These are phyloP conservation scores for Erodium texanum DNA, from an alignment of 441 rosid genomes.

Conservation along the genomic window DNA sequence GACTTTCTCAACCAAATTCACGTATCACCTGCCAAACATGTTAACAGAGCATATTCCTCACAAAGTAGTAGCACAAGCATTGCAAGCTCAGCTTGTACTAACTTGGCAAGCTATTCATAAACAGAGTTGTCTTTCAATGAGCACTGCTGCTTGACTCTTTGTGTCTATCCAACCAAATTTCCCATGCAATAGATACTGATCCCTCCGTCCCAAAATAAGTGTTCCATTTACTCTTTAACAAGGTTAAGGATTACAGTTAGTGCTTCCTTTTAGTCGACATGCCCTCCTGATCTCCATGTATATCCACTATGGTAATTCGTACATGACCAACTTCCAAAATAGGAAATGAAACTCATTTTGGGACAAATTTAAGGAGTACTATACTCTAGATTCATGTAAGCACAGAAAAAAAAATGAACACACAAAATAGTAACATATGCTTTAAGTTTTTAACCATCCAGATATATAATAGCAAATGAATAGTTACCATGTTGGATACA, in stretches of 20 bases:
- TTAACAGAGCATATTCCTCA: background rate
- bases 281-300: background rate
- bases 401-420: background rate
- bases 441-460: background rate
- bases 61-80: background rate
- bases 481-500: conserved; percentile 67
- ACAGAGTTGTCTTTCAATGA: background rate
- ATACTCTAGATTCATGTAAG: background rate
- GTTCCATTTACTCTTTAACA: background rate
- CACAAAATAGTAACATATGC: background rate
- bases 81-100: background rate
- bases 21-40: background rate
- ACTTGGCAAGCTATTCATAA: background rate
- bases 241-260: background rate
- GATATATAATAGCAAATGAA: background rate
- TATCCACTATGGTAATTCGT: too few species aligned
- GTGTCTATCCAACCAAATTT: background rate
- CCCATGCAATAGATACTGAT: background rate
- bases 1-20: background rate
- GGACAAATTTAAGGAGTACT: background rate
- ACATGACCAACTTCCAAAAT: too few species aligned
- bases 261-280: background rate
- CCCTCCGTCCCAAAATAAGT: background rate
- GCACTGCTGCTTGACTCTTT: background rate
- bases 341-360: background rate